Percentiles rank a stretch among this genome's conserved stretches.
These are phyloP conservation scores for Rhynchospora tenuis DNA, from an alignment of 176 grass and related monocot genomes.

Conservation along the genomic window DNA sequence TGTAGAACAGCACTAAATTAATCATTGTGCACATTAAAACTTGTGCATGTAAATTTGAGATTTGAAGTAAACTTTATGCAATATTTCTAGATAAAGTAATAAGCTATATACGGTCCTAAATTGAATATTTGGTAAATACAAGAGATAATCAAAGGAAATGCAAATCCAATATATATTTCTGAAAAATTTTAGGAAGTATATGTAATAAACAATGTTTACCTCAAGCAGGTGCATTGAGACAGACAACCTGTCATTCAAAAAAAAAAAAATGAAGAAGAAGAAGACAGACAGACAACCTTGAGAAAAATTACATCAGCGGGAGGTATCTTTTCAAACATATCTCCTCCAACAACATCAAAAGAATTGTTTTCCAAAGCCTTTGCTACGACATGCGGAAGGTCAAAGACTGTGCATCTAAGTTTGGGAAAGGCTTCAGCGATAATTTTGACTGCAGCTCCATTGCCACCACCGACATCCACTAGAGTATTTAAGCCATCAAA, in stretches of 20 bases:
- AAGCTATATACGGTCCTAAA: no score
- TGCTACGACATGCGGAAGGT: conserved; percentile 31
- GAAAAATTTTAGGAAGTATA: no score
- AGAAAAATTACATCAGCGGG: conserved; percentile 23
- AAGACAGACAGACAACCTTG: no score
- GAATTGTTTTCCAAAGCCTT: neutral
- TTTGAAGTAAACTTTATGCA: no score
- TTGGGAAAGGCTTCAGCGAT: conserved; percentile 31
- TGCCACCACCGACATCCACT: conserved; percentile 45
- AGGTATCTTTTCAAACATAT: conserved; percentile 39
- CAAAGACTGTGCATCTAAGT: conserved; percentile 40
- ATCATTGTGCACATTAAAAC: neutral
- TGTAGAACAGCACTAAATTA: neutral
- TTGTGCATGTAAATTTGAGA: neutral
- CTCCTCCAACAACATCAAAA: conserved; percentile 30
- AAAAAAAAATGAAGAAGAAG: no score
- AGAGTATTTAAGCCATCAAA: conserved; percentile 29
- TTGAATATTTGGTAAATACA: no score
- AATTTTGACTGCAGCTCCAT: conserved; percentile 14
- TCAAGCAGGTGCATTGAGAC: neutral
- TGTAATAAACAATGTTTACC: no score
- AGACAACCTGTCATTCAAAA: neutral
- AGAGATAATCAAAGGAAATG: no score
- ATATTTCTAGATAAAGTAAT: no score
- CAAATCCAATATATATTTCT: no score